These are phyloP conservation scores for Penstemon barbatus DNA, from an alignment of 257 asterid species.

Conservation along the genomic window DNA sequence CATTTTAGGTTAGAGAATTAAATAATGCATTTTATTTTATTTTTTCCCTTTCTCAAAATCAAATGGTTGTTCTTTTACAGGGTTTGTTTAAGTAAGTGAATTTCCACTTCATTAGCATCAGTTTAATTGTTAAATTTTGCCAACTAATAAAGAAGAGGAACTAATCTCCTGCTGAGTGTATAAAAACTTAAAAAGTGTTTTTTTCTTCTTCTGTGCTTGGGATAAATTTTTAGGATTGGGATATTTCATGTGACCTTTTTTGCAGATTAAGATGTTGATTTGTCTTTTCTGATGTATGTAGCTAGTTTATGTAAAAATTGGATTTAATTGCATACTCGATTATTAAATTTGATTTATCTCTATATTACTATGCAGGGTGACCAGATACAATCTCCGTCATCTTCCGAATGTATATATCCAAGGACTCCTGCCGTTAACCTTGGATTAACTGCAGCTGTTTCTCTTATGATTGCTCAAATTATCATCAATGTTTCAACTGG, in stretches of 20 bases:
- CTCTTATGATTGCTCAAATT: constrained; percentile 82
- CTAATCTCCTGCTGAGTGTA: neutral
- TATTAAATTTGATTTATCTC: neutral
- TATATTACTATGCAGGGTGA: constrained; percentile 47
- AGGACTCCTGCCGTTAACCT: constrained; percentile 82
- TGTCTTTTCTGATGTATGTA: neutral
- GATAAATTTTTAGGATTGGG: neutral
- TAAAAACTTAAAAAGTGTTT: too few species aligned
- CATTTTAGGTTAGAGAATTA: too few species aligned
- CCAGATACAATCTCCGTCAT: constrained; percentile 61
- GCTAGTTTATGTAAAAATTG: too few species aligned
- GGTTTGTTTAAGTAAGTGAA: neutral
- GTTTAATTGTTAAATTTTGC: too few species aligned
- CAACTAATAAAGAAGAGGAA: neutral
- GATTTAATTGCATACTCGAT: too few species aligned
- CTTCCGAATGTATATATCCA: constrained; percentile 77
- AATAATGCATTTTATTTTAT: too few species aligned
- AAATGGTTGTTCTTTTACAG: neutral
- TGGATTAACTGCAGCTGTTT: constrained; percentile 68
- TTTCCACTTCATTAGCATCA: neutral
- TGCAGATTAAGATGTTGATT: neutral
- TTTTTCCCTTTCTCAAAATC: too few species aligned
- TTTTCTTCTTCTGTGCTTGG: neutral
- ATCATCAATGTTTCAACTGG: constrained; percentile 75
- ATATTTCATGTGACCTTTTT: neutral